Evolutionary conservation across 1,139 yeast genomes (phyloP), one percentile per base, ranked within the genome.

Genomic region (Nakaseomyces sp.): DNA sequence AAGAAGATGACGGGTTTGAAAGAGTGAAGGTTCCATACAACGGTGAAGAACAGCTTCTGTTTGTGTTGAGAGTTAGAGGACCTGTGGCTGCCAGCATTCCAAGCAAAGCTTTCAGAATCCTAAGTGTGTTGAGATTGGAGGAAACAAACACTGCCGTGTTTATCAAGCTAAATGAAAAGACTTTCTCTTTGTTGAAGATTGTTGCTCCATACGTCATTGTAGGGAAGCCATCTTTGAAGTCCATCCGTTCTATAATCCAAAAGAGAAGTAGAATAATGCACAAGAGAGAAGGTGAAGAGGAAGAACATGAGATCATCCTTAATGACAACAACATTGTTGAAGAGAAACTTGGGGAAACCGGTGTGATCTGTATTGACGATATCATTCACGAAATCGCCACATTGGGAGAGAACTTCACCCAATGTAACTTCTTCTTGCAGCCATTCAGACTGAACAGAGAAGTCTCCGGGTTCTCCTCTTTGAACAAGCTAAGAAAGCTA

Each of bases 321-420:
- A 84, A 82, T 60, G 86, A 81, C 64, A 83, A 83, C 67, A 80
- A 77, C 54, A 66, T 78, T 37, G 81, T 83, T 41, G 94, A 83
- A 66, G 88, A 82, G 55, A 69, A 71, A 58, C 71, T 83, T 50
- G 89, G 85, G 26, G 78, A 77, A 31, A 66, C 70, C 46, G 91
- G 91, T 15, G 69, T 81, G 50, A 77, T 83, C 52, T 83, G 94
- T 75, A 74, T 81, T 35, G 93, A 83, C 66, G 94, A 83, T 64
- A 70, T 83, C 47, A 75, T 83, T 45, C 86, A 80, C 58, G 91
- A 83, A 63, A 70, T 83, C 45, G 72, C 70, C 32, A 64, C 77
- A 16, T 59, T 81, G 53, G 82, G 87, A 20, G 84, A 77, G 29
- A 68, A 73, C 51, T 83, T 83, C 66, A 74, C 78, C 52, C 63